These are phyloP conservation scores for Inosperma sp. DNA, from an alignment of 768 basidiomycete species.

Conservation along the genomic window DNA sequence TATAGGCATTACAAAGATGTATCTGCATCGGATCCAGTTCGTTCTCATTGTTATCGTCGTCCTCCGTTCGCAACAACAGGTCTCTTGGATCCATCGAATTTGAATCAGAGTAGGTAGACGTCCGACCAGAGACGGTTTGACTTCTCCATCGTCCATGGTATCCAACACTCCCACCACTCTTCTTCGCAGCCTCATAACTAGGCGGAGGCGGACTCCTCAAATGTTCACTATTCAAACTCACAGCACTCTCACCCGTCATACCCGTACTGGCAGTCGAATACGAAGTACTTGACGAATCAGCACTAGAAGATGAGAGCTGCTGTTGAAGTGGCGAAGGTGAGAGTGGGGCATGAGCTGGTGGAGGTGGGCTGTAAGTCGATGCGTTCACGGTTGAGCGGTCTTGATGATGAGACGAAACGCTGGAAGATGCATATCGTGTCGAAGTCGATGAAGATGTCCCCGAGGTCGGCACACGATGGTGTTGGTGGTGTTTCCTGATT, in stretches of 20 bases:
- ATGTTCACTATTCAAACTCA: not conserved
- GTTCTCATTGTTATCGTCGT: not conserved
- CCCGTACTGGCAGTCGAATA: constrained; percentile 10
- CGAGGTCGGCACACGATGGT: constrained; percentile 28
- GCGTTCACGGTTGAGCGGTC: not conserved
- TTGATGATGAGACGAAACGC: constrained; percentile 33
- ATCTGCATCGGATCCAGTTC: constrained; percentile 46
- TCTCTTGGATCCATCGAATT: constrained; percentile 13
- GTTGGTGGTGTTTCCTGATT: not conserved
- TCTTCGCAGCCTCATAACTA: not conserved
- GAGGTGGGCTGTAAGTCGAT: too few relatives aligned
- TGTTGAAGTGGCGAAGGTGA: constrained; percentile 65
- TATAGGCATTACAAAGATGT: constrained; percentile 73
- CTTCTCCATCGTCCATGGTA: constrained; percentile 19
- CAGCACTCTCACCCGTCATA: not conserved
- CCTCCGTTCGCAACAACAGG: not conserved
- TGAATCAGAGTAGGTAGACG: constrained; percentile 28
- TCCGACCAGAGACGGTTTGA: constrained; percentile 16
- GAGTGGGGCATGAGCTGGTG: constrained; percentile 41
- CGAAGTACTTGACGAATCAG: constrained; percentile 9
- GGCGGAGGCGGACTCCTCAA: not conserved
- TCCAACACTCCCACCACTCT: not conserved
- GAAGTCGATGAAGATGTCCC: constrained; percentile 49
- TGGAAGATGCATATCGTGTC: constrained; percentile 48
- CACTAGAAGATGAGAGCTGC: constrained; percentile 43